Conservation (phyloP, 2,329 filamentous ascomycete genomes). For the Beauveria caledonica region DNA sequence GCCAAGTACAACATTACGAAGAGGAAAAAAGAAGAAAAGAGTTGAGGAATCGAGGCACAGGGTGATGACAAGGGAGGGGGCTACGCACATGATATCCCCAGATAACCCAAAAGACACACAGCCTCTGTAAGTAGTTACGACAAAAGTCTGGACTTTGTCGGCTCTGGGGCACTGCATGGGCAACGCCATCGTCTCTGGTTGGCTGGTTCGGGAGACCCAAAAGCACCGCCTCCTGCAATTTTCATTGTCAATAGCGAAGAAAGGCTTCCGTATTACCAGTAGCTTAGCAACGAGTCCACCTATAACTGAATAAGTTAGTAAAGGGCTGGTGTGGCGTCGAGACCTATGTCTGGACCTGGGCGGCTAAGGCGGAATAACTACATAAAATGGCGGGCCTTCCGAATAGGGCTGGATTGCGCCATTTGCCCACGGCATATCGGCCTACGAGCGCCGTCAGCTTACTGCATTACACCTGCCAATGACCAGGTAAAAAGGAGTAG, state of each 20-base stretch:
- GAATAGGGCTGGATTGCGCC: conserved; percentile 3
- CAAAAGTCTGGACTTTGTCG: not conserved
- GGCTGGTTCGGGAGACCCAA: not conserved
- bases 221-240: not conserved
- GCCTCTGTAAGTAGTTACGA: not conserved
- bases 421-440: not conserved
- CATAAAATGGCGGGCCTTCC: not conserved
- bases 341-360: not conserved
- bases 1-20: not conserved
- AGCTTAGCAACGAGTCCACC: no score
- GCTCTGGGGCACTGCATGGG: not conserved
- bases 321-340: not conserved
- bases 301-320: no score
- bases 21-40: not conserved
- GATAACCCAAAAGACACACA: not conserved
- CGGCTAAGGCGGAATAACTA: not conserved
- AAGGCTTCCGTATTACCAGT: no score
- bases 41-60: not conserved
- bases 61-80: not conserved
- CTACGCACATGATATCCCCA: not conserved
- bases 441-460: not conserved
- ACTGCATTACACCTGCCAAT: not conserved
- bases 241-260: not conserved
- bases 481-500: not conserved
- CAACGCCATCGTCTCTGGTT: conserved; percentile 1